Evolutionary conservation across 768 basidiomycete species (phyloP), one percentile per base, ranked within the genome.

Genomic region (Lactifluus volemus): DNA sequence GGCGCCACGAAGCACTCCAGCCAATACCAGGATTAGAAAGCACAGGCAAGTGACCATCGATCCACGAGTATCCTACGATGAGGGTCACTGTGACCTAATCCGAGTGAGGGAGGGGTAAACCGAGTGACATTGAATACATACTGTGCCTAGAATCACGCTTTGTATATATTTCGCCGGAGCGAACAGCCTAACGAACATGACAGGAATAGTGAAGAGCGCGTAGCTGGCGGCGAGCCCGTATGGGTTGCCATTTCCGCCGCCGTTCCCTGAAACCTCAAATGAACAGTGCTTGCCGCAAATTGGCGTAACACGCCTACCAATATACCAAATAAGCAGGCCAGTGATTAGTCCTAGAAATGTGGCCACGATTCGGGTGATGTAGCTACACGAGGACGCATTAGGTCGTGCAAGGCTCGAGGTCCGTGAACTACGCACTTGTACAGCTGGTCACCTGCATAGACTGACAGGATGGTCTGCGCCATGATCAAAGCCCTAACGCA

Each of bases 391-490:
- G 50, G 45, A 39, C 25, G 15, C 6, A n/a, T 17, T 4, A 67
- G n/a, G 61, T 25, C 25, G 32, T 19, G 19, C 10, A 47, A 19
- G 44, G 38, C 14, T 32, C 34, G 36, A 25, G 29, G 17, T 21
- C 19, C 9, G n/a, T 5, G 21, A 42, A 17, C 5, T 48, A 41
- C 72, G 49, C 55, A 78, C 78, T 79, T 79, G 70, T 68, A 78
- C 3, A 84, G 75, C 65, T 84, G 84, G 67, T 85, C 82, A 14
- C 81, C 81, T 10, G 78, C 76, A 66, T 78, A 84, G 36, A 84
- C 75, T 47, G 79, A 80, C 53, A 84, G 57, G 17, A 78, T 81
- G 0, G 79, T 83, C 67, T 84, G 84, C 0, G 80, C 78, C 79
- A 83, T 84, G 67, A 84, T 83, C 52, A 84, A 67, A 6, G 81